Evolutionary conservation across 345 rosid species (phyloP).

Genomic region (Citrus sp.): DNA sequence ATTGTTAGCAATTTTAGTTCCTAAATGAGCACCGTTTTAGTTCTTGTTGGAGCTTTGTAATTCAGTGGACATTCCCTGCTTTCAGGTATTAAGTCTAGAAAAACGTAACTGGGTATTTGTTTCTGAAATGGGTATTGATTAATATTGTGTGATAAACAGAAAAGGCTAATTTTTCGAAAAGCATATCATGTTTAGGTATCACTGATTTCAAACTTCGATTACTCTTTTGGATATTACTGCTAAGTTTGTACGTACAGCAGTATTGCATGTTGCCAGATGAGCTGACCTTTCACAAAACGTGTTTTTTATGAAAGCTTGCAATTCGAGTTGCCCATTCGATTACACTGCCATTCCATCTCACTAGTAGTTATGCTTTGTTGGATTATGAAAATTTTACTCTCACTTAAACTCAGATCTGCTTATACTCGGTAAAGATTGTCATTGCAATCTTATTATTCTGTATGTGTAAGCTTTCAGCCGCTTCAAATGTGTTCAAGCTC

Average conservation of each 20-base stretch:
- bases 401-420: background rate
- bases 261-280: background rate
- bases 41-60: background rate
- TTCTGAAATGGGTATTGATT: background rate
- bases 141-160: background rate
- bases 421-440: background rate
- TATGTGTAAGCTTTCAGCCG: background rate
- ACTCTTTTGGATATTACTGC: background rate
- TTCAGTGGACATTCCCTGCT: background rate
- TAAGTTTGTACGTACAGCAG: background rate
- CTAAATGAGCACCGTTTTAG: no score
- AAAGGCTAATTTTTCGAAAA: background rate
- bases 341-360: background rate
- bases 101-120: background rate
- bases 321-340: background rate
- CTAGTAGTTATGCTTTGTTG: no score
- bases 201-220: background rate
- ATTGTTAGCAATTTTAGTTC: no score
- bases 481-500: background rate
- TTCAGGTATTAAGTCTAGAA: background rate
- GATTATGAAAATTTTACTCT: no score
- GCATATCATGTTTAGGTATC: background rate
- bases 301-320: background rate
- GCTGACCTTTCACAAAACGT: background rate
- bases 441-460: background rate